Percentiles rank a stretch among this genome's conserved stretches.
phyloP scores from a whole-genome alignment of 306 rosid genomes.

The Arachis stenosperma region DNA sequence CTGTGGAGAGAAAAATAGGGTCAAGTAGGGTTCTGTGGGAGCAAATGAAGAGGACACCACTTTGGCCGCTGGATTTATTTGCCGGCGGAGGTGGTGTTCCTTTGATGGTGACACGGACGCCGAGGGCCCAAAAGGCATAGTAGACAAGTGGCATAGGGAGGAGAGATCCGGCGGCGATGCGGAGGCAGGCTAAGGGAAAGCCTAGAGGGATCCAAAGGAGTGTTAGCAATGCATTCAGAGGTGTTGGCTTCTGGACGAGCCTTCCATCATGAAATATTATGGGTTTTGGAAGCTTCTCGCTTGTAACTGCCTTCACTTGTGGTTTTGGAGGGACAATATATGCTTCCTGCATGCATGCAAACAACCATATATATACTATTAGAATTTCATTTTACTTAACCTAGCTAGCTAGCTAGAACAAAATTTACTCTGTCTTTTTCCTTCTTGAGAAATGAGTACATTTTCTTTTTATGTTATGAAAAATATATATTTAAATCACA shows the following conservation, averaged over 20 bases:
- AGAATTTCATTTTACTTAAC: too few relatives aligned
- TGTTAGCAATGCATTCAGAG: slow-evolving; percentile 57
- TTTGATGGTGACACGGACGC: slow-evolving; percentile 65
- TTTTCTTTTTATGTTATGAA: too few relatives aligned
- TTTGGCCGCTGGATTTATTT: slow-evolving; percentile 39
- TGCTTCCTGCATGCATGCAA: slow-evolving; percentile 53
- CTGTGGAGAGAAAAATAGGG: slow-evolving; percentile 80
- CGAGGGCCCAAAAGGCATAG: slow-evolving; percentile 73
- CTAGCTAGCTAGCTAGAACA: too few relatives aligned
- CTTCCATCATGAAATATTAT: slow-evolving; percentile 90
- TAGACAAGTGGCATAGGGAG: slow-evolving; percentile 80
- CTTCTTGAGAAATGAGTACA: too few relatives aligned
- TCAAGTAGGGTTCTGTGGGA: slow-evolving; percentile 82
- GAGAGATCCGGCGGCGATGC: slow-evolving; percentile 74
- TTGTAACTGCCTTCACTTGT: slow-evolving; percentile 51
- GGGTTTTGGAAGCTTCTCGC: slow-evolving; percentile 74
- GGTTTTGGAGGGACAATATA: slow-evolving; percentile 61
- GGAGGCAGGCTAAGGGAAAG: slow-evolving; percentile 65
- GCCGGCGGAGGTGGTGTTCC: slow-evolving; percentile 70
- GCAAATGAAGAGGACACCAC: slow-evolving; percentile 74
- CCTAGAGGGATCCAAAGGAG: slow-evolving; percentile 80
- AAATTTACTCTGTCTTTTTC: too few relatives aligned
- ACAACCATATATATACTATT: too few relatives aligned
- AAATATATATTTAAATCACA: too few relatives aligned
- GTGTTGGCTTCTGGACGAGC: slow-evolving; percentile 71